phyloP scores from a whole-genome alignment of 305 asterid genomes.

The Fraxinus dipetala region DNA sequence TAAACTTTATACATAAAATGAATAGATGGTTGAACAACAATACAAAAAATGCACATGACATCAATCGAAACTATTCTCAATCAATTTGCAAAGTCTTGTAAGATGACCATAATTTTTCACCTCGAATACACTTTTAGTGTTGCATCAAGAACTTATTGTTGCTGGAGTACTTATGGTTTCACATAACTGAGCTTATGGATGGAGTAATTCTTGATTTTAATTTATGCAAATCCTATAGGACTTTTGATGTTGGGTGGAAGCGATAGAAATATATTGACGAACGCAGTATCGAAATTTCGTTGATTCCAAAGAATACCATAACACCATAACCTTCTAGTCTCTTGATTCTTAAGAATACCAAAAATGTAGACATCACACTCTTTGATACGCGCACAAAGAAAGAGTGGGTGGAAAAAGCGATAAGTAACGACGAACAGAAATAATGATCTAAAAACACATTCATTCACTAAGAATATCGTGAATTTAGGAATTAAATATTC shows the following conservation, averaged over 20 bases:
- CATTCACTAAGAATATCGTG: not conserved
- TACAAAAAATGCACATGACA: not conserved
- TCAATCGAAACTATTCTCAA: conserved; percentile 7
- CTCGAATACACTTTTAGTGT: not conserved
- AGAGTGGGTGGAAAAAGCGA: not conserved
- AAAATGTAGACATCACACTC: not conserved
- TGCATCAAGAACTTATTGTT: not conserved
- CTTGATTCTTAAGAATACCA: not conserved
- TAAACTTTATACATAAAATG: not conserved
- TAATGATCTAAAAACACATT: not conserved
- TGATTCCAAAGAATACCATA: not conserved
- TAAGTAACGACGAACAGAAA: too few relatives aligned
- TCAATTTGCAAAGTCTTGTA: not conserved
- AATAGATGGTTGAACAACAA: conserved; percentile 11
- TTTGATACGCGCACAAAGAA: not conserved
- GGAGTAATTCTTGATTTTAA: not conserved
- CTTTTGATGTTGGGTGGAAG: not conserved
- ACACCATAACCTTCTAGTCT: not conserved
- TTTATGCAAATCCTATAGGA: not conserved
- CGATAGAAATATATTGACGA: not conserved
- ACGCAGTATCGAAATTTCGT: too few relatives aligned
- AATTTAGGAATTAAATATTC: too few relatives aligned
- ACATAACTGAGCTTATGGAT: not conserved
- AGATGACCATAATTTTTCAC: not conserved
- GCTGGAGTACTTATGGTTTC: not conserved